phyloP scores from a whole-genome alignment of 164 flowering plant genomes.

The Liriodendron chinense region DNA sequence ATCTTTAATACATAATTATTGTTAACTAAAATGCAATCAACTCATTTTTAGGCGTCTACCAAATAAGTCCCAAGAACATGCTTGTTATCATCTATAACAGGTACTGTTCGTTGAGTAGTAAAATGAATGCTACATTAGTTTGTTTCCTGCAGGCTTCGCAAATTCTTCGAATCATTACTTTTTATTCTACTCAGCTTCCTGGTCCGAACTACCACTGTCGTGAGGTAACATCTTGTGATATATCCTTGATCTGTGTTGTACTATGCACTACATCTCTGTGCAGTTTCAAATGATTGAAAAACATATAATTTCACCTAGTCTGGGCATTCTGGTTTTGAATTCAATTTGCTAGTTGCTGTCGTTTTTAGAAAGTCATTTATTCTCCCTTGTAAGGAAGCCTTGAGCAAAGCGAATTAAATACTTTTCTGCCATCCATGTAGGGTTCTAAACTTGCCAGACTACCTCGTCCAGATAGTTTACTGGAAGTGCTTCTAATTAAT shows the following conservation, averaged over 20 bases:
- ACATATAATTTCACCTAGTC: too few species aligned
- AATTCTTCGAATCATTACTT: constrained; percentile 75
- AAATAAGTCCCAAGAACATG: too few species aligned
- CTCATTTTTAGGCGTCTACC: too few species aligned
- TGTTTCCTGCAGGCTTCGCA: constrained; percentile 66
- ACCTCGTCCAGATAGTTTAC: constrained; percentile 64
- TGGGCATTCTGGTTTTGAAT: too few species aligned
- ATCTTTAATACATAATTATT: too few species aligned
- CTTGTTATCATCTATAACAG: neutral
- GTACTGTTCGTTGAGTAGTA: neutral
- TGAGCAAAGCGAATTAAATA: neutral
- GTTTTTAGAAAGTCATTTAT: neutral
- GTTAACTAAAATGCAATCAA: too few species aligned
- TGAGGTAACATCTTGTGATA: constrained; percentile 48
- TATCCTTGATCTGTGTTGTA: neutral
- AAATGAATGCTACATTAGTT: neutral
- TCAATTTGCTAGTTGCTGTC: neutral
- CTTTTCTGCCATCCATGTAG: constrained; percentile 30
- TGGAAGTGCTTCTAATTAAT: constrained; percentile 73
- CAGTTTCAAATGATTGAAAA: neutral
- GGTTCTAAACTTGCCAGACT: constrained; percentile 90
- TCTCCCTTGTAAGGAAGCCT: neutral
- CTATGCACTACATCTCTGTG: neutral
- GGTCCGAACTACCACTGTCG: constrained; percentile 99
- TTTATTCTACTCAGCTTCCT: constrained; percentile 96